Percentiles rank a stretch among this genome's conserved stretches.
Evolutionary conservation across 164 flowering plant genomes (phyloP).

Genomic region (Stephania yunnanensis): DNA sequence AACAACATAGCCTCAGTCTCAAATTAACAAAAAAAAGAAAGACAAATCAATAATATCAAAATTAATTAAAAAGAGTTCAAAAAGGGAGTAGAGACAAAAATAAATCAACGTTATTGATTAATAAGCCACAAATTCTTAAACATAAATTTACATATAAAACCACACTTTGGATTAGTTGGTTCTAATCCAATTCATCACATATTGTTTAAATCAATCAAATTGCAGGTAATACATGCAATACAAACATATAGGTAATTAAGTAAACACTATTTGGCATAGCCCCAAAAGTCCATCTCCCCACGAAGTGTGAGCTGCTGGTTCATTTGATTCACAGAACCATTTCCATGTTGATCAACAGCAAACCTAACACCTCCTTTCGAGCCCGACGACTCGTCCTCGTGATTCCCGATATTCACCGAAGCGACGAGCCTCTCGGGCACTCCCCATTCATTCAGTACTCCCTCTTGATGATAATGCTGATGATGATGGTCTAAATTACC

Average conservation of each 20-base stretch:
- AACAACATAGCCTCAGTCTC: no score
- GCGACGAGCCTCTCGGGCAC: slow-evolving; percentile 46
- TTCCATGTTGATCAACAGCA: slow-evolving; percentile 20
- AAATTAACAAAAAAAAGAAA: no score
- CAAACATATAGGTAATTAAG: neutral
- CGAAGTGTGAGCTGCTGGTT: slow-evolving; percentile 49
- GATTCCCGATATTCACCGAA: slow-evolving; percentile 1
- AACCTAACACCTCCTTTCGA: slow-evolving; percentile 17
- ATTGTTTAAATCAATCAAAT: neutral
- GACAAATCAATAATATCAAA: no score
- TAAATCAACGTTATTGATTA: no score
- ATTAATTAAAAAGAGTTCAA: no score
- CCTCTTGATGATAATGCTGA: slow-evolving; percentile 9
- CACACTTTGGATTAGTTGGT: neutral
- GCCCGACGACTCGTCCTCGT: slow-evolving; percentile 6
- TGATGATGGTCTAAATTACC: no score
- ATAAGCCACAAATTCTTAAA: no score
- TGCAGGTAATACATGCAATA: neutral
- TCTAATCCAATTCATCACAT: neutral
- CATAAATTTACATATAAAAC: neutral
- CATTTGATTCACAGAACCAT: slow-evolving; percentile 32
- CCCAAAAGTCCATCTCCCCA: slow-evolving; percentile 90
- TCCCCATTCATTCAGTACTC: slow-evolving; percentile 46
- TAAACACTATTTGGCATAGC: slow-evolving; percentile 44
- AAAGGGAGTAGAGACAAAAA: no score